Base-by-base conservation (phyloP, 768 basidiomycete species). In the Hypholoma sublateritium region DNA sequence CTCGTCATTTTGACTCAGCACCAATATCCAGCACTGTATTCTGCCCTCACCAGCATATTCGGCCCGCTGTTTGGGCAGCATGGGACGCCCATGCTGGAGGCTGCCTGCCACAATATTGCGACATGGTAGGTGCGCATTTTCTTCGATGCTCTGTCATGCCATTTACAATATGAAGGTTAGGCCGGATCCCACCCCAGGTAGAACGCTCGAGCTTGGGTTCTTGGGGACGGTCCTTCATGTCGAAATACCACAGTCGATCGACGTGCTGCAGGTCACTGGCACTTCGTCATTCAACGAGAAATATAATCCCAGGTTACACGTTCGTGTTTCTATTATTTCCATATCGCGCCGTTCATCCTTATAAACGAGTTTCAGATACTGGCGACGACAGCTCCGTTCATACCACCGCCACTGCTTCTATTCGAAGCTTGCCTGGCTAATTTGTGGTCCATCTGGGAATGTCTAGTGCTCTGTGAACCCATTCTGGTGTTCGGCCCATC, bases 371-470 rank as follows among this genome's bases (percentile, higher is more conserved):
- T n/a, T 39, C 55, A 93, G 87, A 83, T 93, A 43, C 74, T 91
- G 12, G 89, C 89, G 0, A 84, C 86, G 0, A 76, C 85, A 2
- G 74, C 84, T 8, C 81, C 87, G 0, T 76, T 85, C 21, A 61
- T 77, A 36, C 86, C 84, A 21, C 81, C 83, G 13, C 85, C 85
- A 13, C 63, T 88, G 51, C 68, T 77, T 9, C 75, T 85, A 6
- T 86, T 90, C 58, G 87, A 88, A 63, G 82, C 86, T 0, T 80
- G 81, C 14, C 62, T 89, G 24, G 69, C 86, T 2, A 81, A 89
- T 61, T 69, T 91, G 22, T 91, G 89, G 90, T 89, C 91, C 4
- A 80, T 89, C 52, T 99, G 96, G 96, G 96, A 99, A 71, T 95
- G 95, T 53, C 75, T 98, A 0, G 79, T 98, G 0, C 78, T 98